A percentile compares a stretch with the other conserved stretches of the same genome.
These are phyloP conservation scores for Neurospora cerealis DNA, from an alignment of 495 filamentous ascomycete genomes.

Conservation along the genomic window DNA sequence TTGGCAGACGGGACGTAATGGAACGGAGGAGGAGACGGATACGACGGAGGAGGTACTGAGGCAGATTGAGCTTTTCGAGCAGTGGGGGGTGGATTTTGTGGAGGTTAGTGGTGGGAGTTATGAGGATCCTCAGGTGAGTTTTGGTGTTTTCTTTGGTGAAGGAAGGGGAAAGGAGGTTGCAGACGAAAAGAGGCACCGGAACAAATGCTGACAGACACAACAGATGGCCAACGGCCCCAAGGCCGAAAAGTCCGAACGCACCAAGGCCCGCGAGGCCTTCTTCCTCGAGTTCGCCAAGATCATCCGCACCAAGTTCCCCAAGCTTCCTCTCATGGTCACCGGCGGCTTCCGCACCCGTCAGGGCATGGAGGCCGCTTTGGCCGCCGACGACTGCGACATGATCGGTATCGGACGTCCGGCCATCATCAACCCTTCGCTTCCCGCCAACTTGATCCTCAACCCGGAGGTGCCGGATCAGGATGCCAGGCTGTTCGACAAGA, in stretches of 20 bases:
- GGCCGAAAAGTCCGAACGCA: constrained; percentile 24
- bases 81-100: constrained; percentile 50
- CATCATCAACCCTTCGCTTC: constrained; percentile 37
- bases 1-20: too few relatives aligned
- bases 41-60: constrained; percentile 39
- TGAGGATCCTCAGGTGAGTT: constrained; percentile 38
- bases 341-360: constrained; percentile 45
- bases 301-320: constrained; percentile 34
- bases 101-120: constrained; percentile 52
- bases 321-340: constrained; percentile 34
- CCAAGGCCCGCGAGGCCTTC: constrained; percentile 47
- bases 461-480: constrained; percentile 38
- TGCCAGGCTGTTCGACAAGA: constrained; percentile 31
- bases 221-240: constrained; percentile 4
- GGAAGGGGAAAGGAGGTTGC: not conserved
- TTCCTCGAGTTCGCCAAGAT: constrained; percentile 47
- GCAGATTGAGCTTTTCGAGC: constrained; percentile 41
- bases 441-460: constrained; percentile 43
- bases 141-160: not conserved
- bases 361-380: constrained; percentile 45
- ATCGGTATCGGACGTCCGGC: constrained; percentile 49
- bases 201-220: not conserved
- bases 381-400: constrained; percentile 45
- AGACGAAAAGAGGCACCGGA: not conserved
- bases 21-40: too few relatives aligned